Conservation (phyloP, 2,329 filamentous ascomycete genomes). For the Onygenales sp. region DNA sequence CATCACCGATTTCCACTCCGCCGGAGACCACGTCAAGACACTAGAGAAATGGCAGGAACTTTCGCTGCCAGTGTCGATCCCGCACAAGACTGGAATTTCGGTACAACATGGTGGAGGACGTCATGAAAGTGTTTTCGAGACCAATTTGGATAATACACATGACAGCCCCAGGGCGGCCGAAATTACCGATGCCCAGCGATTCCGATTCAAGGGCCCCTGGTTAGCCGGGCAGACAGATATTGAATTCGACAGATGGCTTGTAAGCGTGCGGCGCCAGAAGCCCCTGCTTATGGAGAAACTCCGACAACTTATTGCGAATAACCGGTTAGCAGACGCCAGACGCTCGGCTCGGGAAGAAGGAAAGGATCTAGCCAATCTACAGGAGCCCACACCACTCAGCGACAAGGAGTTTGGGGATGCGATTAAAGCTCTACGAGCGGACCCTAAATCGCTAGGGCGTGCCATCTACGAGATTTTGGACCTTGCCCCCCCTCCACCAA, state of each 20-base stretch:
- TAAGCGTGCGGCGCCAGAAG: conserved; percentile 33
- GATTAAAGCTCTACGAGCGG: conserved; percentile 34
- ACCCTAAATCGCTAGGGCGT: conserved; percentile 40
- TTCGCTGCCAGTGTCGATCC: conserved; percentile 57
- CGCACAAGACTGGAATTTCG: conserved; percentile 13
- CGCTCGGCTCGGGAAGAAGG: conserved; percentile 33
- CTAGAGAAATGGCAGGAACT: conserved; percentile 81
- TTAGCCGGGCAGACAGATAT: conserved; percentile 46
- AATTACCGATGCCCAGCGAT: conserved; percentile 33
- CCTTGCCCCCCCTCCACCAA: conserved; percentile 37
- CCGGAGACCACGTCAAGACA: conserved; percentile 70
- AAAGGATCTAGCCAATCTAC: conserved; percentile 20
- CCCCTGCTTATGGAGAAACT: conserved; percentile 29
- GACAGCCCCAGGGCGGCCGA: conserved; percentile 12
- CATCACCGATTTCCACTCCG: conserved; percentile 79
- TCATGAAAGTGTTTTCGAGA: conserved; percentile 22
- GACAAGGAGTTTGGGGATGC: conserved; percentile 39
- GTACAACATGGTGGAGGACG: conserved; percentile 5
- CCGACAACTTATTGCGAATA: conserved; percentile 24
- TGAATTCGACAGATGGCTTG: conserved; percentile 46
- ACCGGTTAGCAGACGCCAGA: conserved; percentile 25
- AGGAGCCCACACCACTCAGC: conserved; percentile 20
- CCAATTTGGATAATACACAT: conserved; percentile 10
- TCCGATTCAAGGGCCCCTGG: conserved; percentile 52
- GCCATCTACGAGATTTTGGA: conserved; percentile 49